phyloP scores from a whole-genome alignment of 2,329 filamentous ascomycete species.

The Fusarium hainanense region DNA sequence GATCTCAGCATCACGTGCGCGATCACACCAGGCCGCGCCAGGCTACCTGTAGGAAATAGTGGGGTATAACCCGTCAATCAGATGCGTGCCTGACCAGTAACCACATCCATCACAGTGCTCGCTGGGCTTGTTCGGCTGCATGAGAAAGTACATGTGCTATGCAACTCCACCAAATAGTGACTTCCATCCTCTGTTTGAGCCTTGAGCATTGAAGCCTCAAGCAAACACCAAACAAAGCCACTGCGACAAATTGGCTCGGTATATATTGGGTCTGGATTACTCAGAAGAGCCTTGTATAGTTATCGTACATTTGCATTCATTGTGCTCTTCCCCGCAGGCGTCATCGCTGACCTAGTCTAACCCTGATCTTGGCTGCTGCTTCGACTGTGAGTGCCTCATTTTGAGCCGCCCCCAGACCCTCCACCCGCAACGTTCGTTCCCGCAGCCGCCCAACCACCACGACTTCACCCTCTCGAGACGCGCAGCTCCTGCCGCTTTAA shows the following conservation, averaged over 20 bases:
- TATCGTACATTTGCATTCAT: constrained; percentile 28
- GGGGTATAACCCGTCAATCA: constrained; percentile 33
- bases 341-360: constrained; percentile 54
- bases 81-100: constrained; percentile 24
- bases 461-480: constrained; percentile 30
- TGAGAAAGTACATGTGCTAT: constrained; percentile 51
- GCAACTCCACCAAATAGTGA: constrained; percentile 50
- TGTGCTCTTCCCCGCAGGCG: constrained; percentile 48
- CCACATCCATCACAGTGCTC: constrained; percentile 17
- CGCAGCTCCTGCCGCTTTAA: constrained; percentile 31
- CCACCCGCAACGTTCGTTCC: constrained; percentile 43
- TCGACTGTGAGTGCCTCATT: constrained; percentile 52
- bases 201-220: constrained; percentile 41
- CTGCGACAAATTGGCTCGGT: constrained; percentile 19
- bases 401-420: constrained; percentile 49
- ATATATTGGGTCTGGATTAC: constrained; percentile 23
- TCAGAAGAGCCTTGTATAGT: constrained; percentile 17
- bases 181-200: constrained; percentile 44
- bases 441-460: constrained; percentile 37
- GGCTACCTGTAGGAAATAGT: constrained; percentile 22
- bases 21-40: constrained; percentile 34
- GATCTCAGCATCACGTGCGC: constrained; percentile 39
- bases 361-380: constrained; percentile 48
- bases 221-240: constrained; percentile 42
- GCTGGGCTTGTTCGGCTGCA: constrained; percentile 44